Percentiles rank a stretch among this genome's conserved stretches.
Evolutionary conservation across 805 yeast species (phyloP).

Genomic region (Myxozyma lipomycoides): DNA sequence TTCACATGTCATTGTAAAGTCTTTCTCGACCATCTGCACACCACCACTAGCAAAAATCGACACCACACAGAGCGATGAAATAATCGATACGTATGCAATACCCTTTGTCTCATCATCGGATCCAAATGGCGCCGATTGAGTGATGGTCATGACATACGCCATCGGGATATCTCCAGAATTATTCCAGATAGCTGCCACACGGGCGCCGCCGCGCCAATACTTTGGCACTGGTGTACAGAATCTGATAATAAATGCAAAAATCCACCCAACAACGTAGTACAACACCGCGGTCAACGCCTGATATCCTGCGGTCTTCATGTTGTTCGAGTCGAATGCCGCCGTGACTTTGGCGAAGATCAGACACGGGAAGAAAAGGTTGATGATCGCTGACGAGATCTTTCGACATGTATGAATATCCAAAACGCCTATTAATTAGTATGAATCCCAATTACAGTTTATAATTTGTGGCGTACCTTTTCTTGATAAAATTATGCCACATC

Average conservation of each 20-base stretch:
- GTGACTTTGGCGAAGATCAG: constrained; percentile 73
- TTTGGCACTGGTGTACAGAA: constrained; percentile 58
- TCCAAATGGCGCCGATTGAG: constrained; percentile 56
- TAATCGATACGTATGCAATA: constrained; percentile 77
- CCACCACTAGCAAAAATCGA: constrained; percentile 74
- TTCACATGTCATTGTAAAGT: constrained; percentile 45
- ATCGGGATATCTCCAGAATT: constrained; percentile 81
- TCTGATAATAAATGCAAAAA: constrained; percentile 42
- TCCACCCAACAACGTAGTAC: constrained; percentile 46
- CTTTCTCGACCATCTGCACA: constrained; percentile 63
- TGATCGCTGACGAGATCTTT: constrained; percentile 64
- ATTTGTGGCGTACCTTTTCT: constrained; percentile 46
- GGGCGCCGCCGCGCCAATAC: constrained; percentile 70
- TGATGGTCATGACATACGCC: constrained; percentile 65
- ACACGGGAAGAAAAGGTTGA: constrained; percentile 68
- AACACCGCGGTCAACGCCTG: constrained; percentile 48
- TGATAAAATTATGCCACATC: constrained; percentile 62
- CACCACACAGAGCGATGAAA: constrained; percentile 62
- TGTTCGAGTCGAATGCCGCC: constrained; percentile 58
- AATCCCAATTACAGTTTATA: constrained; percentile 40
- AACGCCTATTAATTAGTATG: constrained; percentile 10
- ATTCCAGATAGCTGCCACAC: constrained; percentile 70
- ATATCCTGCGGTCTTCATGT: constrained; percentile 68
- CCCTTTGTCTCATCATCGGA: constrained; percentile 64
- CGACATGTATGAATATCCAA: constrained; percentile 41